Evolutionary conservation across 306 rosid species (phyloP), one percentile per base, ranked within the genome.

Genomic region (Rosa chinensis): DNA sequence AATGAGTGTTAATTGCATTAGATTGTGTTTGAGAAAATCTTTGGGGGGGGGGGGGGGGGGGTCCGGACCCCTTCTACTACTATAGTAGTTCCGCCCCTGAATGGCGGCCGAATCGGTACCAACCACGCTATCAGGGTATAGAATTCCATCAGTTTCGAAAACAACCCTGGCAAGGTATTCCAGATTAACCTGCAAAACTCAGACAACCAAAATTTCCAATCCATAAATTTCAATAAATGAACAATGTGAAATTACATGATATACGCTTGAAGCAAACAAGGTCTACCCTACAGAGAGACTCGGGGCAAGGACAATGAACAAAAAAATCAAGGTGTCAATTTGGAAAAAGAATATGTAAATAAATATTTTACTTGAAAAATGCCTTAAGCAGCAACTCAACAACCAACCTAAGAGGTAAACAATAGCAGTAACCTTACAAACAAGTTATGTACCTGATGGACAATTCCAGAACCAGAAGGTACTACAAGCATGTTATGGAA

Each of bases 21-120:
- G n/a, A n/a, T n/a, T n/a, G n/a, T n/a, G n/a, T n/a, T n/a, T n/a
- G n/a, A n/a, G n/a, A n/a, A n/a, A n/a, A n/a, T n/a, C n/a, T n/a
- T n/a, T n/a, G n/a, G n/a, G n/a, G n/a, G n/a, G n/a, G n/a, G n/a
- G n/a, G n/a, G n/a, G n/a, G n/a, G n/a, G n/a, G n/a, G n/a, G n/a
- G n/a, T n/a, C n/a, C n/a, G n/a, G n/a, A n/a, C n/a, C n/a, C n/a
- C n/a, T n/a, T n/a, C n/a, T n/a, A n/a, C n/a, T n/a, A n/a, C n/a
- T n/a, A n/a, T n/a, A n/a, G n/a, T n/a, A n/a, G n/a, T n/a, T n/a
- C n/a, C n/a, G n/a, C n/a, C n/a, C n/a, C n/a, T n/a, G n/a, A n/a
- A n/a, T n/a, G n/a, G n/a, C n/a, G n/a, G n/a, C n/a, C n/a, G 75
- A 77, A 77, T 68, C 75, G 25, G 75, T 77, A 50, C 53, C 68